phyloP scores from a whole-genome alignment of 345 rosid genomes.

The Aquilaria yunnanensis region DNA sequence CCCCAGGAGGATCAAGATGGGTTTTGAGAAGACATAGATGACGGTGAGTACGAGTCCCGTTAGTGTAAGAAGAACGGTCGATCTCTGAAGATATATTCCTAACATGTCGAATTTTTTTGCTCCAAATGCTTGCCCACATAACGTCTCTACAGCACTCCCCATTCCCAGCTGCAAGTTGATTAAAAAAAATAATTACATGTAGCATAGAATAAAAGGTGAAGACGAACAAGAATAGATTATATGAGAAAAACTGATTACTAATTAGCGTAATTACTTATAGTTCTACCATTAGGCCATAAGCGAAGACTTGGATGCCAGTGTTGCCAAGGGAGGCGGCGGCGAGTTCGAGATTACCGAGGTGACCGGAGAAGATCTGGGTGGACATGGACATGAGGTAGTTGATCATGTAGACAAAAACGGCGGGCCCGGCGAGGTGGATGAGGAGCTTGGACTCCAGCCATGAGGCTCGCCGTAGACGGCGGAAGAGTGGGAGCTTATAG shows the following conservation, averaged over 20 bases:
- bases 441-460: conserved; percentile 41
- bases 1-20: conserved; percentile 39
- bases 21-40: conserved; percentile 35
- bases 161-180: conserved; percentile 22
- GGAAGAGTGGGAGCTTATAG: background rate
- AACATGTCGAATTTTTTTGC: conserved; percentile 39
- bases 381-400: conserved; percentile 44
- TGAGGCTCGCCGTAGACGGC: conserved; percentile 22
- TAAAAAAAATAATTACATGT: background rate
- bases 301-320: conserved; percentile 45
- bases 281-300: conserved; percentile 42
- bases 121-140: conserved; percentile 64
- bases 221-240: background rate
- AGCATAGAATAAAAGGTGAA: background rate
- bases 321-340: conserved; percentile 57
- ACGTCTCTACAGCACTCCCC: conserved; percentile 67
- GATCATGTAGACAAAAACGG: conserved; percentile 39
- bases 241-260: background rate
- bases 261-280: background rate
- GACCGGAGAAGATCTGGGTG: conserved; percentile 51
- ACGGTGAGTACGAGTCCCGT: conserved; percentile 34
- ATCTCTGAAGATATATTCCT: conserved; percentile 50
- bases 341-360: conserved; percentile 49
- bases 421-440: conserved; percentile 38
- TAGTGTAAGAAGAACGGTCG: conserved; percentile 34